phyloP scores from a whole-genome alignment of 2,329 filamentous ascomycete species.

The Penicillium brasilianum region DNA sequence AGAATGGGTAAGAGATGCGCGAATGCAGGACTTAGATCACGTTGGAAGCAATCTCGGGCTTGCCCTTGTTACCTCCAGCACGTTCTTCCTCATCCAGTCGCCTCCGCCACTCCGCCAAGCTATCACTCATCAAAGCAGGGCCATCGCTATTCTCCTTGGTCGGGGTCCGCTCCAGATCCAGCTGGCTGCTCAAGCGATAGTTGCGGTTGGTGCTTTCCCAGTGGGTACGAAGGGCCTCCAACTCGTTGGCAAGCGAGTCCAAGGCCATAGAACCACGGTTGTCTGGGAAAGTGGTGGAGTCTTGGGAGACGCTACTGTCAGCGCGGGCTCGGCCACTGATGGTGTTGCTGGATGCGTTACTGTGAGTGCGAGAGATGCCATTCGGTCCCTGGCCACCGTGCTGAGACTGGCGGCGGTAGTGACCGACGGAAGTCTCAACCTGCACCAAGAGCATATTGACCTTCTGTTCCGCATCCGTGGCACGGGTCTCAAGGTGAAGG shows the following conservation, averaged over 20 bases:
- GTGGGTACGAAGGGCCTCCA: slow-evolving; percentile 85
- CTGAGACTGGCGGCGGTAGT: slow-evolving; percentile 79
- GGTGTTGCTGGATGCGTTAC: slow-evolving; percentile 58
- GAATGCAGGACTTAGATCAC: slow-evolving; percentile 40
- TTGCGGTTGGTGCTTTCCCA: slow-evolving; percentile 98
- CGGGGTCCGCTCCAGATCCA: slow-evolving; percentile 75
- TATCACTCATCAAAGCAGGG: slow-evolving; percentile 64
- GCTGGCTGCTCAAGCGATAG: slow-evolving; percentile 86
- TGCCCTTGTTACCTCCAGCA: slow-evolving; percentile 31
- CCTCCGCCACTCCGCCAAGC: slow-evolving; percentile 79
- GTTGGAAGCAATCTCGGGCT: slow-evolving; percentile 31
- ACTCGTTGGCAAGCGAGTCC: slow-evolving; percentile 87
- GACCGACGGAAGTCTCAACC: slow-evolving; percentile 91
- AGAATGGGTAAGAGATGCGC: slow-evolving; percentile 20
- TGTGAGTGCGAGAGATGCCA: slow-evolving; percentile 57
- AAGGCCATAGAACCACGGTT: slow-evolving; percentile 73
- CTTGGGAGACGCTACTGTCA: slow-evolving; percentile 50
- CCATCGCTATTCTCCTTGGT: slow-evolving; percentile 51
- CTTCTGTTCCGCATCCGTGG: slow-evolving; percentile 87
- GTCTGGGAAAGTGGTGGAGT: slow-evolving; percentile 50
- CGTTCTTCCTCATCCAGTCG: slow-evolving; percentile 68
- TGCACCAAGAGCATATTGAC: slow-evolving; percentile 92
- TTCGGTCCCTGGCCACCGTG: slow-evolving; percentile 42
- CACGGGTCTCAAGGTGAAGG: slow-evolving; percentile 76
- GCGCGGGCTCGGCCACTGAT: slow-evolving; percentile 46